Evolutionary conservation across 1,284 basidiomycete genomes (phyloP).

Genomic region (Phylloboletellus chloephorus): DNA sequence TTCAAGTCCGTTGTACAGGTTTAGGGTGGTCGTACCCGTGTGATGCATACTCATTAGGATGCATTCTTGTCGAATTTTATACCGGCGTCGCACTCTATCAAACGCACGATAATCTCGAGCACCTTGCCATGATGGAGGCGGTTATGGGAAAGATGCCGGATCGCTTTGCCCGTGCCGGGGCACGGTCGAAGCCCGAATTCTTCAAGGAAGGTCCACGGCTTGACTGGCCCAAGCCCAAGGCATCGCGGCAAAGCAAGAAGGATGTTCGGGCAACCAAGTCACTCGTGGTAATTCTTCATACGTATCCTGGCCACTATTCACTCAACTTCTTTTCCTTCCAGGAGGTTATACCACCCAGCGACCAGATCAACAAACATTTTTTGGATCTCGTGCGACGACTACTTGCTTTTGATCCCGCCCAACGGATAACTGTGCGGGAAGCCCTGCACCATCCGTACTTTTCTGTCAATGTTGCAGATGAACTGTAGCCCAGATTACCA

Average conservation of each 20-base stretch:
- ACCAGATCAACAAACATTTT: conserved; percentile 75
- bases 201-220: conserved; percentile 83
- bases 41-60: conserved; percentile 97
- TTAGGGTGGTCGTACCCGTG: conserved; percentile 98
- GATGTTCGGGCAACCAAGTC: conserved; percentile 86
- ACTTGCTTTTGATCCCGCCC: conserved; percentile 86
- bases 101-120: conserved; percentile 98
- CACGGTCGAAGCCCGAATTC: conserved; percentile 82
- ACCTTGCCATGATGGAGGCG: conserved; percentile 99
- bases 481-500: conserved; percentile 42
- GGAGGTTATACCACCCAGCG: conserved; percentile 79
- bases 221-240: conserved; percentile 88
- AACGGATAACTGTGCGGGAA: conserved; percentile 80
- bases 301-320: conserved; percentile 7
- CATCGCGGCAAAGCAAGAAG: conserved; percentile 86
- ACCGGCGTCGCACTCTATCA: conserved; percentile 98
- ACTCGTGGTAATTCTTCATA: conserved; percentile 53
- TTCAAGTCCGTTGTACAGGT: conserved; percentile 43
- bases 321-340: conserved; percentile 31
- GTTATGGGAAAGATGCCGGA: conserved; percentile 97
- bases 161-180: conserved; percentile 68
- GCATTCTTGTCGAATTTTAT: conserved; percentile 98
- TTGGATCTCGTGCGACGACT: conserved; percentile 83
- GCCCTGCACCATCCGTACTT: conserved; percentile 89
- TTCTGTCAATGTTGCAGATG: conserved; percentile 52